A percentile compares a stretch with the other conserved stretches of the same genome.
Evolutionary conservation across 2,329 filamentous ascomycete species (phyloP).

Genomic region (Dothistroma pini): DNA sequence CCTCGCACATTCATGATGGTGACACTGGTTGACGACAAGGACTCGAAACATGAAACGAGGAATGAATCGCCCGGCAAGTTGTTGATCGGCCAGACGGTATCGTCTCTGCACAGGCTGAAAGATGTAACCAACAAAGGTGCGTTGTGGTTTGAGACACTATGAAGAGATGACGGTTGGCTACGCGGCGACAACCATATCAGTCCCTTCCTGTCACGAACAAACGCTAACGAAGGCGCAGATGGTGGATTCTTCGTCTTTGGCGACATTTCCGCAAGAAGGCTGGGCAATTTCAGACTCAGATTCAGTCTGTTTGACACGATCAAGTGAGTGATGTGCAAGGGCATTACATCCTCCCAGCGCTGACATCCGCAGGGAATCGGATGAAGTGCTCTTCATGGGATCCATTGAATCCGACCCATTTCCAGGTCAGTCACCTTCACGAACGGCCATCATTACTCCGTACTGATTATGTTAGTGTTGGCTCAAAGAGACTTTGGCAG

Average conservation of each 20-base stretch:
- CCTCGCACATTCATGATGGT: slow-evolving; percentile 63
- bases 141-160: neutral
- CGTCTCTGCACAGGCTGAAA: slow-evolving; percentile 77
- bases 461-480: slow-evolving; percentile 15
- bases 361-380: slow-evolving; percentile 26
- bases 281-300: slow-evolving; percentile 68
- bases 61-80: slow-evolving; percentile 21
- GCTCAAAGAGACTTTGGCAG: slow-evolving; percentile 67
- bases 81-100: slow-evolving; percentile 65
- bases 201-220: neutral
- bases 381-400: slow-evolving; percentile 50
- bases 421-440: slow-evolving; percentile 50
- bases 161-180: neutral
- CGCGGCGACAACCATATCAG: no score
- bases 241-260: slow-evolving; percentile 89
- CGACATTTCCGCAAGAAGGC: slow-evolving; percentile 73
- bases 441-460: neutral
- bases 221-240: slow-evolving; percentile 46
- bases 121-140: slow-evolving; percentile 44
- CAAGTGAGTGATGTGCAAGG: slow-evolving; percentile 44
- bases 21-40: slow-evolving; percentile 44
- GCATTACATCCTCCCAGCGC: neutral
- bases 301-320: slow-evolving; percentile 76
- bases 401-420: slow-evolving; percentile 64
- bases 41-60: slow-evolving; percentile 23